Percentiles rank a stretch among this genome's conserved stretches.
Evolutionary conservation across 2,329 filamentous ascomycete species (phyloP).

Genomic region (Escovopsis sp.): DNA sequence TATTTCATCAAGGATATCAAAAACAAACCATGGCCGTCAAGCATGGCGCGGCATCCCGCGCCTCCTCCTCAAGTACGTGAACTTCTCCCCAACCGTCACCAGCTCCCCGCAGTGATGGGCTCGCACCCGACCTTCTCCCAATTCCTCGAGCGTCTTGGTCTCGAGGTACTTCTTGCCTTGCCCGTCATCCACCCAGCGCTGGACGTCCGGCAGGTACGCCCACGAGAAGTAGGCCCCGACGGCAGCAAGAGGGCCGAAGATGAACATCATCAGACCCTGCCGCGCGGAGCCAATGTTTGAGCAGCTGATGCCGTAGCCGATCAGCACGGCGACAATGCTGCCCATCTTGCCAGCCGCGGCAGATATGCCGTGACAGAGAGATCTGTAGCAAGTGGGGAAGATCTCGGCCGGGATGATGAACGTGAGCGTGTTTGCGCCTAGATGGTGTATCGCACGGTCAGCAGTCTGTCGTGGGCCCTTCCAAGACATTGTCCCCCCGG

Average conservation of each 20-base stretch:
- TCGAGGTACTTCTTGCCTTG: slow-evolving; percentile 24
- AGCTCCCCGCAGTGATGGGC: slow-evolving; percentile 30
- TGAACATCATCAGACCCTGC: slow-evolving; percentile 35
- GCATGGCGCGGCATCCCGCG: slow-evolving; percentile 7
- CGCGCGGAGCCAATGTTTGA: slow-evolving; percentile 26
- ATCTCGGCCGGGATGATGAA: slow-evolving; percentile 51
- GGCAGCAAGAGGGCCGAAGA: slow-evolving; percentile 35
- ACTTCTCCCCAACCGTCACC: slow-evolving; percentile 29
- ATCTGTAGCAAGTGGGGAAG: slow-evolving; percentile 49
- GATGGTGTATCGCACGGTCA: background rate
- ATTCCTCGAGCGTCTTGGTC: slow-evolving; percentile 34
- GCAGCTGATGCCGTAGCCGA: slow-evolving; percentile 35
- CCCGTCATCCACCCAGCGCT: slow-evolving; percentile 23
- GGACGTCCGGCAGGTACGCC: slow-evolving; percentile 35
- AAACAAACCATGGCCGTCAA: background rate
- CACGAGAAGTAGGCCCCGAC: slow-evolving; percentile 35
- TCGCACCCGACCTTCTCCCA: slow-evolving; percentile 32
- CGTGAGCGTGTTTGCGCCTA: slow-evolving; percentile 45
- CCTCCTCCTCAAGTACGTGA: slow-evolving; percentile 23
- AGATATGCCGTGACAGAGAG: slow-evolving; percentile 47
- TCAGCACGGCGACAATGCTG: slow-evolving; percentile 35
- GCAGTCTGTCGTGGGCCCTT: background rate
- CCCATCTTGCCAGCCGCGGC: slow-evolving; percentile 46
- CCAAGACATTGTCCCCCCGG: background rate
- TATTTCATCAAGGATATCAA: background rate